Evolutionary conservation across 2,329 filamentous ascomycete species (phyloP).

Genomic region (Nigrospora oryzae): DNA sequence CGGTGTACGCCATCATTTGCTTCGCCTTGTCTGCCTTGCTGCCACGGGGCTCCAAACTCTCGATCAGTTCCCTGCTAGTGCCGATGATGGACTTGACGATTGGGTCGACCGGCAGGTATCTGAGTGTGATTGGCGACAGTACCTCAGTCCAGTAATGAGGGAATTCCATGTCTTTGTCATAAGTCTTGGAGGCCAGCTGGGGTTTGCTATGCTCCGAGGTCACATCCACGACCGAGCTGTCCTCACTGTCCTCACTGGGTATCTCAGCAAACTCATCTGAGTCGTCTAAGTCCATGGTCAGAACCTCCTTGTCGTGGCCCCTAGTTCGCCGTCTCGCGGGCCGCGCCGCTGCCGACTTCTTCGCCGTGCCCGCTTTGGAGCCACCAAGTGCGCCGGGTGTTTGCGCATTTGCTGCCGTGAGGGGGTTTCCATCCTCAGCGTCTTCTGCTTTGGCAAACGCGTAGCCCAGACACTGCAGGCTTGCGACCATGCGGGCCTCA

Average conservation of each 20-base stretch:
- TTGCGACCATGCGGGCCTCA: slow-evolving; percentile 76
- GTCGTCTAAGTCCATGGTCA: slow-evolving; percentile 25
- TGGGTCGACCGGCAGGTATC: slow-evolving; percentile 71
- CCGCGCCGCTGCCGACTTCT: slow-evolving; percentile 10
- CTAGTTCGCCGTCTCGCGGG: slow-evolving; percentile 13
- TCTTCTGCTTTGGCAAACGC: slow-evolving; percentile 87
- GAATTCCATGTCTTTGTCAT: slow-evolving; percentile 70
- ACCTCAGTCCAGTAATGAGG: slow-evolving; percentile 94
- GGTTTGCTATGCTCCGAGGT: slow-evolving; percentile 28
- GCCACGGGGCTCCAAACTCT: slow-evolving; percentile 75
- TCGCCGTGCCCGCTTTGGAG: slow-evolving; percentile 6
- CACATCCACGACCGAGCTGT: slow-evolving; percentile 52
- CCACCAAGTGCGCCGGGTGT: slow-evolving; percentile 20
- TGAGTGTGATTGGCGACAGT: slow-evolving; percentile 71
- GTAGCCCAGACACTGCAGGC: slow-evolving; percentile 78
- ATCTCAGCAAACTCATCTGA: slow-evolving; percentile 39
- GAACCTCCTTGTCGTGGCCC: slow-evolving; percentile 14
- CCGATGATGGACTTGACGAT: slow-evolving; percentile 62
- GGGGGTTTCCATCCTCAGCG: slow-evolving; percentile 45
- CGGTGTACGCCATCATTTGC: slow-evolving; percentile 82
- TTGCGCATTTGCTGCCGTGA: slow-evolving; percentile 20
- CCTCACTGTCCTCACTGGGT: slow-evolving; percentile 44
- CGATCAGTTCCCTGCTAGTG: slow-evolving; percentile 62
- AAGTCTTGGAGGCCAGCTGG: slow-evolving; percentile 36
- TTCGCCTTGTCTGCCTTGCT: slow-evolving; percentile 76